Conservation (phyloP, 2,329 filamentous ascomycete species). For the Penicillium sp. region DNA sequence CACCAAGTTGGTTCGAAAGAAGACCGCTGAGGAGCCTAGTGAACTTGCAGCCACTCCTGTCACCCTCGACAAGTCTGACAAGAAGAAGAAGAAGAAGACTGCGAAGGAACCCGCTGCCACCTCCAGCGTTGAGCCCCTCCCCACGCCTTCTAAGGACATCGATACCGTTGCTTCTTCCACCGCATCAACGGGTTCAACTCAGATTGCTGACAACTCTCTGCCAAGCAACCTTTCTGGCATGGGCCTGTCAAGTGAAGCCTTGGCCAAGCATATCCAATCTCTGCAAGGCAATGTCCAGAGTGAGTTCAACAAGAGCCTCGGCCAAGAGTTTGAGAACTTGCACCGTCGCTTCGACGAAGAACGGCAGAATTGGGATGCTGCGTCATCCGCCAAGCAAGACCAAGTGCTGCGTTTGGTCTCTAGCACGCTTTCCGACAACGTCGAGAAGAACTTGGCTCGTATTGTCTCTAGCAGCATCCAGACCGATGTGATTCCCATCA, state of each 20-base stretch:
- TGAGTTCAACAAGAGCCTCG: constrained; percentile 51
- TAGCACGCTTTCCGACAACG: constrained; percentile 67
- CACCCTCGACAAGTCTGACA: constrained; percentile 62
- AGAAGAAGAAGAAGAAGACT: constrained; percentile 68
- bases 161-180: constrained; percentile 18
- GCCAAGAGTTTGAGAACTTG: constrained; percentile 55
- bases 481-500: constrained; percentile 70
- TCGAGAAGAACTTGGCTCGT: constrained; percentile 73
- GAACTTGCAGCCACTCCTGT: constrained; percentile 26
- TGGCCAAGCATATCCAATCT: constrained; percentile 63
- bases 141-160: constrained; percentile 6
- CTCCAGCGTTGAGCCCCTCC: constrained; percentile 16
- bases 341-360: constrained; percentile 70
- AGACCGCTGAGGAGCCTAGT: constrained; percentile 38
- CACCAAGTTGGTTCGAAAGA: constrained; percentile 46
- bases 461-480: constrained; percentile 78
- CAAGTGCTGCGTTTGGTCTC: constrained; percentile 69
- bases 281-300: constrained; percentile 50
- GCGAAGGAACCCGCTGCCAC: constrained; percentile 34
- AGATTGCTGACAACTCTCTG: constrained; percentile 17
- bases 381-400: constrained; percentile 66
- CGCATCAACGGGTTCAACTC: constrained; percentile 15
- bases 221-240: constrained; percentile 16
- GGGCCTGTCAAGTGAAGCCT: constrained; percentile 55
- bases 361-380: constrained; percentile 63